Evolutionary conservation across 1,139 yeast species (phyloP).

Genomic region (Blastobotrys ciferrii): DNA sequence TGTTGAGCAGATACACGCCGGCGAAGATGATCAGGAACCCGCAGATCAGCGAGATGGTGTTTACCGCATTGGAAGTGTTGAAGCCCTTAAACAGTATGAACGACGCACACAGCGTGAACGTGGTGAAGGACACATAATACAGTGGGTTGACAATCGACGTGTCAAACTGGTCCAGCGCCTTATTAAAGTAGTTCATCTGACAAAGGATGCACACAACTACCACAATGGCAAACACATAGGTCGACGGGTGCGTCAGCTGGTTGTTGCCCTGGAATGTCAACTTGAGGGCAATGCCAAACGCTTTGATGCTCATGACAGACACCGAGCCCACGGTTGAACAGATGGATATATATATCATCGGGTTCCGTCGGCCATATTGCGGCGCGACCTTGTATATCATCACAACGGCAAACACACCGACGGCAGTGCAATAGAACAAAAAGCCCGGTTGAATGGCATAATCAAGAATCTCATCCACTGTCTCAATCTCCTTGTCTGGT

Average conservation of each 20-base stretch:
- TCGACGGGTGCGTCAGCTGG: conserved; percentile 81
- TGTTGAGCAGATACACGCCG: conserved; percentile 81
- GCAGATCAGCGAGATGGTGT: conserved; percentile 78
- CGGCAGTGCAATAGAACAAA: conserved; percentile 61
- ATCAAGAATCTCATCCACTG: conserved; percentile 81
- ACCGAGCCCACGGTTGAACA: conserved; percentile 91
- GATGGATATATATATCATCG: conserved; percentile 86
- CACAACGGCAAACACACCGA: conserved; percentile 63
- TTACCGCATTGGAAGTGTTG: conserved; percentile 77
- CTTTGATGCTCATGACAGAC: conserved; percentile 89
- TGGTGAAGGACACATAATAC: conserved; percentile 88
- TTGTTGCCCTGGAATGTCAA: conserved; percentile 84
- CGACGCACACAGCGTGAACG: conserved; percentile 82
- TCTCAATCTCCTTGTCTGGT: conserved; percentile 81
- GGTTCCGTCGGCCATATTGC: conserved; percentile 72
- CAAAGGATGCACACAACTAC: conserved; percentile 81
- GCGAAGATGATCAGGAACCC: conserved; percentile 86
- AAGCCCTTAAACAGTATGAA: conserved; percentile 85
- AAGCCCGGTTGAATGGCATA: conserved; percentile 84
- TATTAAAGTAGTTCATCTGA: conserved; percentile 92
- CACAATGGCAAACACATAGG: conserved; percentile 75
- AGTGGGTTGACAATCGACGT: conserved; percentile 90
- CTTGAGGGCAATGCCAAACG: conserved; percentile 89
- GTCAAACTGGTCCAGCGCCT: conserved; percentile 89
- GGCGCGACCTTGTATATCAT: conserved; percentile 88